Percentiles rank a stretch among this genome's conserved stretches.
Evolutionary conservation across 2,329 filamentous ascomycete genomes (phyloP).

Genomic region (Blastomyces emzantsi): DNA sequence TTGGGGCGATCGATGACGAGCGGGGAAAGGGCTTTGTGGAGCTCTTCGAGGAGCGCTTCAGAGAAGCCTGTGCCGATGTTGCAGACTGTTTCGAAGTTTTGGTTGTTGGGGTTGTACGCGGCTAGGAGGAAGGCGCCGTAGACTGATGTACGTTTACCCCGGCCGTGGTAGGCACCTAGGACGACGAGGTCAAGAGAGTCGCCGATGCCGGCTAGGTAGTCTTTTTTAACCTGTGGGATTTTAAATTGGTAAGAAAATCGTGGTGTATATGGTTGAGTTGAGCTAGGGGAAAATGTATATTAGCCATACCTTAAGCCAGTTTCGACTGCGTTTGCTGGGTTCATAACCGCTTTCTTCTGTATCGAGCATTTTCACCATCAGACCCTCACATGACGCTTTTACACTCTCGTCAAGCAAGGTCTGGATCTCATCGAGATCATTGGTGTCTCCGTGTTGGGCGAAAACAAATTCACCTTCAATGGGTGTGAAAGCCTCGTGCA

Average conservation of each 20-base stretch:
- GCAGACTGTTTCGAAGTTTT: constrained; percentile 90
- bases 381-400: constrained; percentile 88
- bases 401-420: constrained; percentile 86
- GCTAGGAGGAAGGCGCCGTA: constrained; percentile 95
- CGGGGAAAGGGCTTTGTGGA: constrained; percentile 65
- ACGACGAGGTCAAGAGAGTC: constrained; percentile 97
- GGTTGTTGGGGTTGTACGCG: constrained; percentile 72
- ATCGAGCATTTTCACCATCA: constrained; percentile 99
- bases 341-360: constrained; percentile 89
- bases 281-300: background rate
- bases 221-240: constrained; percentile 71
- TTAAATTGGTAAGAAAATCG: background rate
- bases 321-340: constrained; percentile 88
- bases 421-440: constrained; percentile 89
- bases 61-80: constrained; percentile 98
- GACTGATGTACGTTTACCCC: constrained; percentile 88
- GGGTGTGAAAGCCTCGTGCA: constrained; percentile 63
- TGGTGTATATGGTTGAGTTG: background rate
- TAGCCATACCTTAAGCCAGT: constrained; percentile 78
- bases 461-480: constrained; percentile 87
- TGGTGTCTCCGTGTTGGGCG: constrained; percentile 76
- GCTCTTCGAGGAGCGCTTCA: constrained; percentile 82
- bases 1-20: constrained; percentile 84
- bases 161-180: constrained; percentile 85
- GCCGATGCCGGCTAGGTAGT: constrained; percentile 87